Conservation (phyloP, 345 rosid genomes). For the Cardiospermum halicacabum region DNA sequence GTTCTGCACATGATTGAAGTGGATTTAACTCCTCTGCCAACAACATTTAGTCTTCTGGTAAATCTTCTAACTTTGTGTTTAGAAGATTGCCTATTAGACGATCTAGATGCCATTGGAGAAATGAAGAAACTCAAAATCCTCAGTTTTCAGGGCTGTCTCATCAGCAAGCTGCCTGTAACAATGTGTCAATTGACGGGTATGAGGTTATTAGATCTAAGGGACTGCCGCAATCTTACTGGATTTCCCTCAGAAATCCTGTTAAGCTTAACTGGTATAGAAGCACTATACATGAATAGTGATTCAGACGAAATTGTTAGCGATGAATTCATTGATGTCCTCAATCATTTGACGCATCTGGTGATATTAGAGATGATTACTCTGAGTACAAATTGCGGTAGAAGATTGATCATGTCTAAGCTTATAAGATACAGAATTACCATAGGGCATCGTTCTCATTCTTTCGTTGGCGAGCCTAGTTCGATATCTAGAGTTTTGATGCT, state of each 20-base stretch:
- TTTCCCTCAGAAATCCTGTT: slow-evolving; percentile 12
- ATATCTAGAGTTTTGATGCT: slow-evolving; percentile 14
- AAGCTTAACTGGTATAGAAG: slow-evolving; percentile 15
- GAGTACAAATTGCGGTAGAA: neutral
- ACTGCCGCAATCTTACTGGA: neutral
- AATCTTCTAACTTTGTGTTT: slow-evolving; percentile 20
- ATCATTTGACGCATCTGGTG: neutral
- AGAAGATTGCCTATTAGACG: neutral
- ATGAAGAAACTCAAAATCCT: slow-evolving; percentile 13
- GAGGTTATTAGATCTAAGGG: slow-evolving; percentile 17
- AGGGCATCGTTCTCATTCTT: too few species aligned
- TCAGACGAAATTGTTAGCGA: neutral
- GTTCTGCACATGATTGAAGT: slow-evolving; percentile 8
- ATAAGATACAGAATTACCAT: slow-evolving; percentile 10
- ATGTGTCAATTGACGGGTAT: neutral
- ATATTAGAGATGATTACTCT: slow-evolving; percentile 11
- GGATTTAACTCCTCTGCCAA: neutral
- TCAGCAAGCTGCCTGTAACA: slow-evolving; percentile 7
- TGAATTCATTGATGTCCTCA: slow-evolving; percentile 7
- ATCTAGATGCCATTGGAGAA: slow-evolving; percentile 5
- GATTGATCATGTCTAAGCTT: too few species aligned
- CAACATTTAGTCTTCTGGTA: neutral
- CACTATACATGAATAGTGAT: slow-evolving; percentile 1
- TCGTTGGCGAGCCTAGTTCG: neutral
- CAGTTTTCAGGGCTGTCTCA: slow-evolving; percentile 9